Percentiles rank a stretch among this genome's conserved stretches.
phyloP scores from a whole-genome alignment of 2,329 filamentous ascomycete species.

The Cryoendolithus antarcticus region DNA sequence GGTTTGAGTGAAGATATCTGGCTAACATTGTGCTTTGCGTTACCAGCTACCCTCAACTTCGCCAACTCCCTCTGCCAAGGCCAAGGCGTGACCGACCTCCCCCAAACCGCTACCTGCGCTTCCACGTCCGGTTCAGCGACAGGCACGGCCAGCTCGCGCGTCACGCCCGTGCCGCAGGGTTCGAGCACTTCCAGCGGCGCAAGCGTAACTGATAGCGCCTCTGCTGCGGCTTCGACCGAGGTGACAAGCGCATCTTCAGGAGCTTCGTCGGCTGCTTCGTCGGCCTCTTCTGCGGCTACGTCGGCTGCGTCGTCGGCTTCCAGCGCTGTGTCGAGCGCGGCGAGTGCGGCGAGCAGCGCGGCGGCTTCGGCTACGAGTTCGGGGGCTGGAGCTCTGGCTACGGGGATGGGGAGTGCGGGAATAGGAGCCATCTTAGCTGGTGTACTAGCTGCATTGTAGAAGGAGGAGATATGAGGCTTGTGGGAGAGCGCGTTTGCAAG shows the following conservation, averaged over 20 bases:
- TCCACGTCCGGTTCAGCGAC: constrained; percentile 7
- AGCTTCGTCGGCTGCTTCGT: neutral
- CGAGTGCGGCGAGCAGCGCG: constrained; percentile 1
- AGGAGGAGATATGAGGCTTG: neutral
- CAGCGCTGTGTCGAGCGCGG: neutral
- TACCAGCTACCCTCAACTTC: constrained; percentile 29
- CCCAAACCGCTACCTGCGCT: constrained; percentile 27
- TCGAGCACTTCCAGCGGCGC: too few relatives aligned
- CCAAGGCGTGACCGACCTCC: constrained; percentile 26
- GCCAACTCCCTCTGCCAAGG: constrained; percentile 29
- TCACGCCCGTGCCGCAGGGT: neutral
- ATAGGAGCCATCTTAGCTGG: constrained; percentile 13
- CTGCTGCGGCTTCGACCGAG: neutral
- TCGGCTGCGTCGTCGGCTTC: neutral
- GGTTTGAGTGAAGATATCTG: too few relatives aligned
- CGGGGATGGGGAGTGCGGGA: neutral
- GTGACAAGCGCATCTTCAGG: neutral
- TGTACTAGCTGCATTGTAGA: constrained; percentile 14
- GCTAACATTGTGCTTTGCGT: too few relatives aligned
- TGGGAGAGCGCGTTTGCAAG: too few relatives aligned
- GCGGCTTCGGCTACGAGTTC: neutral
- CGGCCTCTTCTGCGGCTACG: neutral
- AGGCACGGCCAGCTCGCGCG: constrained; percentile 1
- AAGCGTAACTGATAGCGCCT: neutral
- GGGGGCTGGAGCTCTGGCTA: constrained; percentile 1